These are phyloP conservation scores for Penicillium robsamsonii DNA, from an alignment of 495 filamentous ascomycete genomes.

Conservation along the genomic window DNA sequence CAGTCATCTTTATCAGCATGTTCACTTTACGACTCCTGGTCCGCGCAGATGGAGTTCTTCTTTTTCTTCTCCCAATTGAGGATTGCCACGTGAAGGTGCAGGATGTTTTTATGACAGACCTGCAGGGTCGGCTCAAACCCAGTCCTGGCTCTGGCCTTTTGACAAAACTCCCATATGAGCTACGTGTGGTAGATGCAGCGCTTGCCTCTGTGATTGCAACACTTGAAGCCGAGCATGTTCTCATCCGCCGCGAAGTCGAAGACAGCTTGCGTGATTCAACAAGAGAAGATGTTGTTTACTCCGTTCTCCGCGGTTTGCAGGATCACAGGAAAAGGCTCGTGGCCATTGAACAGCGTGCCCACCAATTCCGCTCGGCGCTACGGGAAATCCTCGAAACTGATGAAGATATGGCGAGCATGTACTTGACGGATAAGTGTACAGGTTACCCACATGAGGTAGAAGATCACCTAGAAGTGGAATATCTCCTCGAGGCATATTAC, in stretches of 20 bases:
- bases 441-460: constrained; percentile 26
- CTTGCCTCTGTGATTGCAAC: constrained; percentile 58
- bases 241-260: constrained; percentile 19
- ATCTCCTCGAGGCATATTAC: constrained; percentile 36
- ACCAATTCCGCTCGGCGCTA: constrained; percentile 27
- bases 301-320: constrained; percentile 20
- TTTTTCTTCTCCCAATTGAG: constrained; percentile 22
- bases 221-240: constrained; percentile 30
- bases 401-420: constrained; percentile 43
- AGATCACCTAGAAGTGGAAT: constrained; percentile 39
- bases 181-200: constrained; percentile 77
- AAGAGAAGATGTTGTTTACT: constrained; percentile 22
- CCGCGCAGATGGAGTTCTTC: constrained; percentile 24
- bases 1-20: constrained; percentile 30
- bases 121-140: constrained; percentile 61
- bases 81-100: constrained; percentile 18
- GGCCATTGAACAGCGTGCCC: constrained; percentile 29
- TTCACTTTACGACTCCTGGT: constrained; percentile 33
- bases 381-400: constrained; percentile 32
- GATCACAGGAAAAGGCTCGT: constrained; percentile 25
- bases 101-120: constrained; percentile 28
- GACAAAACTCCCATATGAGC: constrained; percentile 63
- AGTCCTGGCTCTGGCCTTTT: constrained; percentile 42
- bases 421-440: constrained; percentile 38
- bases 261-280: constrained; percentile 22